These are phyloP conservation scores for Zanthoxylum bungeanum DNA, from an alignment of 345 rosid species.

Conservation along the genomic window DNA sequence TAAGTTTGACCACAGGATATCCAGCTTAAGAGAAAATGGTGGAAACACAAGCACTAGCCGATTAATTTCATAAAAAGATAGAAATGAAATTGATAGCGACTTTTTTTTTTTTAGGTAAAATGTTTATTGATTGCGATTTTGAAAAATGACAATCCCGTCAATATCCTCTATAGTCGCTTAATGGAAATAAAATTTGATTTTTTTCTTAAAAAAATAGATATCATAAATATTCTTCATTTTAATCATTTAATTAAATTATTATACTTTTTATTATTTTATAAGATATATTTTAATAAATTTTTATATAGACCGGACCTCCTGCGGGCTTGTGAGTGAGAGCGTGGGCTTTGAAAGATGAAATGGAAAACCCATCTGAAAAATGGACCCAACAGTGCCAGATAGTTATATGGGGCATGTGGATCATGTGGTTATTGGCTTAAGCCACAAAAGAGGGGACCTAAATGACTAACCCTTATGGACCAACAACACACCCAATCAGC, in stretches of 20 bases:
- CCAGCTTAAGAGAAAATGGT: background rate
- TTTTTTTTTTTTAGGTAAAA: too few relatives aligned
- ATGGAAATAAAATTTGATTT: too few relatives aligned
- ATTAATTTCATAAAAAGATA: background rate
- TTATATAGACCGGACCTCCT: too few relatives aligned
- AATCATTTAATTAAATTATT: too few relatives aligned
- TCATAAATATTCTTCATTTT: too few relatives aligned
- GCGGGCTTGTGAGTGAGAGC: background rate
- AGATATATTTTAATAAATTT: too few relatives aligned
- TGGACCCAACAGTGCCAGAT: constrained; percentile 17
- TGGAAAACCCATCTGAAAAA: background rate
- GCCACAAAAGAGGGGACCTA: constrained; percentile 14
- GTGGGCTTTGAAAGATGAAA: background rate
- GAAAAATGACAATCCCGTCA: background rate
- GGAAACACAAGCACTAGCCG: constrained; percentile 31
- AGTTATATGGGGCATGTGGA: constrained; percentile 12
- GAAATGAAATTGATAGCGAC: background rate
- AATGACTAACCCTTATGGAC: constrained; percentile 11
- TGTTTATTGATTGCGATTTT: background rate
- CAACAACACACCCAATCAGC: constrained; percentile 5
- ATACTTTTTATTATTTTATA: too few relatives aligned
- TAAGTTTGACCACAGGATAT: constrained; percentile 5
- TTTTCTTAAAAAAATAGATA: too few relatives aligned
- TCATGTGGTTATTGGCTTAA: too few relatives aligned
- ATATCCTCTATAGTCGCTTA: background rate